Evolutionary conservation across 768 basidiomycete genomes (phyloP).

Genomic region (Naganishia vaughanmartiniae): DNA sequence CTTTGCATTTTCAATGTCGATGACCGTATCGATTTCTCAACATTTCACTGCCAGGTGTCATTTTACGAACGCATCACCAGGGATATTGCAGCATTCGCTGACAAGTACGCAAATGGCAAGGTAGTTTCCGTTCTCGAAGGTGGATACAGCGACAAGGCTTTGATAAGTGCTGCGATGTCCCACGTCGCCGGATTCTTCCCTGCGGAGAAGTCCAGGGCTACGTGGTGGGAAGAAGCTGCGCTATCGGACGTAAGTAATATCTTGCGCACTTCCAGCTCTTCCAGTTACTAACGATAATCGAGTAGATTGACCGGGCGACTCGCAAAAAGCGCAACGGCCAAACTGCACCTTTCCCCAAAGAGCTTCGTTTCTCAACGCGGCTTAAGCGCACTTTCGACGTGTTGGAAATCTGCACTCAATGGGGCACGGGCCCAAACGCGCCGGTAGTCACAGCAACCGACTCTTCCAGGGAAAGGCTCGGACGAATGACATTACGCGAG

Average conservation of each 20-base stretch:
- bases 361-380: not conserved
- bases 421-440: not conserved
- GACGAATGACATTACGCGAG: constrained; percentile 24
- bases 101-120: constrained; percentile 64
- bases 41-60: constrained; percentile 53
- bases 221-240: constrained; percentile 22
- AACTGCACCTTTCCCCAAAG: constrained; percentile 14
- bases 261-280: not conserved
- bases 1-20: not conserved
- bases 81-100: constrained; percentile 67
- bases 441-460: not conserved
- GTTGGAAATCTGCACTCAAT: constrained; percentile 11
- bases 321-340: constrained; percentile 21
- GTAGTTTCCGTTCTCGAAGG: constrained; percentile 90
- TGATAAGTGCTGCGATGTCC: constrained; percentile 78
- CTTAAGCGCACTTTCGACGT: constrained; percentile 16
- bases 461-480: not conserved
- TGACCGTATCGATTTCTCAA: not conserved
- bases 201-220: not conserved
- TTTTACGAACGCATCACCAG: constrained; percentile 81
- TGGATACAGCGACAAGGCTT: constrained; percentile 86
- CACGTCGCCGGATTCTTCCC: constrained; percentile 67
- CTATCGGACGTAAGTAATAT: constrained; percentile 9
- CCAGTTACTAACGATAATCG: not conserved
- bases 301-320: constrained; percentile 13